phyloP scores from a whole-genome alignment of 2,329 filamentous ascomycete species.

The Paecilomyces niveus region DNA sequence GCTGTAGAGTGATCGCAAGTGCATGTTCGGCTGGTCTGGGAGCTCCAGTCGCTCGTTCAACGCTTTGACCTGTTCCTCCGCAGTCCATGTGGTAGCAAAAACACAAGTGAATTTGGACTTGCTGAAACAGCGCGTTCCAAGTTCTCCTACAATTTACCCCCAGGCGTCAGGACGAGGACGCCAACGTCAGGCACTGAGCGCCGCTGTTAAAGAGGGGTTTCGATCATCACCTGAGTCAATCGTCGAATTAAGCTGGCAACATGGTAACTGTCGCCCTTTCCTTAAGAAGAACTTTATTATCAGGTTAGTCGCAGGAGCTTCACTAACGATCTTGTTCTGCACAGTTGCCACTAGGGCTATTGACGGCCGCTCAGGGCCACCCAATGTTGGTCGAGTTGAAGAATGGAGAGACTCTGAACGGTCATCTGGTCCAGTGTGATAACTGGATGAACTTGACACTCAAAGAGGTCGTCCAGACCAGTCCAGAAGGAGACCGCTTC shows the following conservation, averaged over 20 bases:
- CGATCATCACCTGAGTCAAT: not conserved
- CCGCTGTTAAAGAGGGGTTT: not conserved
- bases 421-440: constrained; percentile 91
- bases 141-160: not conserved
- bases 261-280: not conserved
- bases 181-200: not conserved
- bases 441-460: constrained; percentile 99
- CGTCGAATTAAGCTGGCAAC: not conserved
- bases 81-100: not conserved
- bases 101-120: not conserved
- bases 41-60: not conserved
- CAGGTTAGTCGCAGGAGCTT: constrained; percentile 1
- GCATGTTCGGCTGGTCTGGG: constrained; percentile 2
- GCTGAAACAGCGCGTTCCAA: not conserved
- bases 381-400: constrained; percentile 97
- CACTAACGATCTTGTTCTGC: not conserved
- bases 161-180: not conserved
- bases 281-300: not conserved
- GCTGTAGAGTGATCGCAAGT: not conserved
- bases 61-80: not conserved
- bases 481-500: constrained; percentile 90
- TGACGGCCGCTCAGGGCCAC: constrained; percentile 94
- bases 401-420: constrained; percentile 95
- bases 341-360: constrained; percentile 64
- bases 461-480: constrained; percentile 95